Percentiles rank a stretch among this genome's conserved stretches.
phyloP scores from a whole-genome alignment of 202 grass and related monocot genomes.

The Setaria italica region DNA sequence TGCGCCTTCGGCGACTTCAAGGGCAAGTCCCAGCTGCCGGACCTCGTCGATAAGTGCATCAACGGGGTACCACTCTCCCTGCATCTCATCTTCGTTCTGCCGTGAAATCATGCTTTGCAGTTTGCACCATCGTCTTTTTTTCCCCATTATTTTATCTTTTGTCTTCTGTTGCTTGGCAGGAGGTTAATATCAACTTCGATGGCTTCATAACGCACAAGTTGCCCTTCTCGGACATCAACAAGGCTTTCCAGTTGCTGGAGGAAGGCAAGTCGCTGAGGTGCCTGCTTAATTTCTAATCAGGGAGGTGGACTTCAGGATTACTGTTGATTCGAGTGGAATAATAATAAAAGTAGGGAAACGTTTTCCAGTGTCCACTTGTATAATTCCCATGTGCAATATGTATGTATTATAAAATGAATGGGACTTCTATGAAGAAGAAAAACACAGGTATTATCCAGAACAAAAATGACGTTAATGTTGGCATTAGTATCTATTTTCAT shows the following conservation, averaged over 20 bases:
- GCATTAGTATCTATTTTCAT: background rate
- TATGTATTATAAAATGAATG: background rate
- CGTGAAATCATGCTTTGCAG: background rate
- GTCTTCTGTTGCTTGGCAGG: slow-evolving; percentile 43
- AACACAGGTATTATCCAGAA: background rate
- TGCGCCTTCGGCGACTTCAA: slow-evolving; percentile 80
- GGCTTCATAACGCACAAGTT: slow-evolving; percentile 92
- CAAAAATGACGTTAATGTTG: background rate
- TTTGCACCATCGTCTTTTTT: background rate
- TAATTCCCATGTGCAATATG: background rate
- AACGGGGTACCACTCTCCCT: slow-evolving; percentile 43
- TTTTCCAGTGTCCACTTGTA: background rate
- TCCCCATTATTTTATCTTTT: background rate
- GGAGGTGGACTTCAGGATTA: background rate
- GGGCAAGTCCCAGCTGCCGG: slow-evolving; percentile 82
- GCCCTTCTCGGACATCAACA: slow-evolving; percentile 80
- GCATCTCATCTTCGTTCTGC: background rate
- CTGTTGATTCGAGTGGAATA: background rate
- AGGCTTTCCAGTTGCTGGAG: slow-evolving; percentile 70
- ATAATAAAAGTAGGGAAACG: background rate
- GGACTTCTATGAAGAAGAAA: background rate
- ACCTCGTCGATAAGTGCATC: slow-evolving; percentile 72
- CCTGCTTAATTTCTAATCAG: slow-evolving; percentile 61
- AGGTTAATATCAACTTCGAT: slow-evolving; percentile 81
- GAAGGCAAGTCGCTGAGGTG: slow-evolving; percentile 87